Percentiles rank a stretch among this genome's conserved stretches.
phyloP scores from a whole-genome alignment of 352 stramenopile genomes.

The Phytophthora pistaciae region DNA sequence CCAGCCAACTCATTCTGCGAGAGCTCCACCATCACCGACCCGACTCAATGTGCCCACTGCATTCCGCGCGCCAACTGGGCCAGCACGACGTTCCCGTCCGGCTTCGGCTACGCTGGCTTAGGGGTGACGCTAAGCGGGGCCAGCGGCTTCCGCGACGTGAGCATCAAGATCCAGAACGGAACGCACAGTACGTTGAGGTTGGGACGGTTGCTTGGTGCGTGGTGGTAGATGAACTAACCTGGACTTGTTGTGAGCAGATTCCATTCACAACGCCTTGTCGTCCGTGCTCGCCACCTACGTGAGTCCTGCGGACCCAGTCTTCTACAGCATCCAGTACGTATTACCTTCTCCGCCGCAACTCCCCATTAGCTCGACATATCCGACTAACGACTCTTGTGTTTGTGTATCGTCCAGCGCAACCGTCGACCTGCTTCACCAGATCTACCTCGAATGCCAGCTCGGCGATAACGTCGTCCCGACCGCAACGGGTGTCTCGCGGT shows the following conservation, averaged over 20 bases:
- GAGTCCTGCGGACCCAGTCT: slow-evolving; percentile 51
- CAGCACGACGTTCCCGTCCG: slow-evolving; percentile 44
- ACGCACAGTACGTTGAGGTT: slow-evolving; percentile 50
- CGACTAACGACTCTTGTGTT: not conserved
- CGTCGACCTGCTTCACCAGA: slow-evolving; percentile 65
- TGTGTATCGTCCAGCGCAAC: slow-evolving; percentile 34
- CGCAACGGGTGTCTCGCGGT: slow-evolving; percentile 36
- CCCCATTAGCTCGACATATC: not conserved
- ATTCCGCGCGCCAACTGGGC: slow-evolving; percentile 50
- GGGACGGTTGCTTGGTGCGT: not conserved
- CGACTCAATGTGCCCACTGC: slow-evolving; percentile 39
- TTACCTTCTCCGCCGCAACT: not conserved
- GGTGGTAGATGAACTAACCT: slow-evolving; percentile 4
- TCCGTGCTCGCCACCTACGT: slow-evolving; percentile 47
- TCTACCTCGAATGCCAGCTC: slow-evolving; percentile 61
- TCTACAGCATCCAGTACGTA: slow-evolving; percentile 64
- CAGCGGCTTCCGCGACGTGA: slow-evolving; percentile 44
- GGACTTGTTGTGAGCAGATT: slow-evolving; percentile 27
- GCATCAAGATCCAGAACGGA: slow-evolving; percentile 48
- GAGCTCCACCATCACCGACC: slow-evolving; percentile 40
- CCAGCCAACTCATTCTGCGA: slow-evolving; percentile 50
- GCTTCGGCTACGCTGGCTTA: slow-evolving; percentile 47
- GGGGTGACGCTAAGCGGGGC: slow-evolving; percentile 37
- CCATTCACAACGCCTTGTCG: slow-evolving; percentile 50
- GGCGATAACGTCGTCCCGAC: slow-evolving; percentile 39